Percentiles rank a stretch among this genome's conserved stretches.
Evolutionary conservation across 73 alveolate species (phyloP).

Genomic region (Tetrahymena thermophila): DNA sequence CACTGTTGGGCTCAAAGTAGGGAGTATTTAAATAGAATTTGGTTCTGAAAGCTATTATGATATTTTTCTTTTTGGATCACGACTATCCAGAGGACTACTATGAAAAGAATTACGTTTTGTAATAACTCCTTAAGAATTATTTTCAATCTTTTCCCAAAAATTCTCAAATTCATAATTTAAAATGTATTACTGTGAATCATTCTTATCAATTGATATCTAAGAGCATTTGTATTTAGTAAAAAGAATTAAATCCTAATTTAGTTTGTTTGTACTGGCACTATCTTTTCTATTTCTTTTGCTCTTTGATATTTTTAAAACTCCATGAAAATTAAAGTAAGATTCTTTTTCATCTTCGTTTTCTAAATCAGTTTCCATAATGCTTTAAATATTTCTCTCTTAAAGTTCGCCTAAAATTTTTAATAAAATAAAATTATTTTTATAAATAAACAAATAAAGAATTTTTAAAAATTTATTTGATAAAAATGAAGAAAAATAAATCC

Average conservation of each 20-base stretch:
- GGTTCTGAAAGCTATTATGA: background rate
- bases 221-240: background rate
- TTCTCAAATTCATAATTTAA: background rate
- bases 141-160: background rate
- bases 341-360: background rate
- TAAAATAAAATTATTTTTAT: background rate
- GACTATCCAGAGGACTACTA: background rate
- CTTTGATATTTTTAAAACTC: background rate
- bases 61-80: background rate
- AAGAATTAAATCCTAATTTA: background rate
- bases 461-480: too few species aligned
- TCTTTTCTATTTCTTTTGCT: background rate
- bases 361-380: background rate
- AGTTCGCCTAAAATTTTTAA: background rate
- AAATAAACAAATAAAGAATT: background rate
- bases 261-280: background rate
- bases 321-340: background rate
- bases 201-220: background rate
- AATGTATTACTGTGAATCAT: background rate
- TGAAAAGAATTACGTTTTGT: background rate
- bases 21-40: background rate
- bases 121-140: background rate
- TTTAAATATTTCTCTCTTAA: background rate
- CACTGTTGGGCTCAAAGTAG: background rate
- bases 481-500: too few species aligned